Evolutionary conservation across 352 stramenopile species (phyloP).

Genomic region (Pythium volutum): DNA sequence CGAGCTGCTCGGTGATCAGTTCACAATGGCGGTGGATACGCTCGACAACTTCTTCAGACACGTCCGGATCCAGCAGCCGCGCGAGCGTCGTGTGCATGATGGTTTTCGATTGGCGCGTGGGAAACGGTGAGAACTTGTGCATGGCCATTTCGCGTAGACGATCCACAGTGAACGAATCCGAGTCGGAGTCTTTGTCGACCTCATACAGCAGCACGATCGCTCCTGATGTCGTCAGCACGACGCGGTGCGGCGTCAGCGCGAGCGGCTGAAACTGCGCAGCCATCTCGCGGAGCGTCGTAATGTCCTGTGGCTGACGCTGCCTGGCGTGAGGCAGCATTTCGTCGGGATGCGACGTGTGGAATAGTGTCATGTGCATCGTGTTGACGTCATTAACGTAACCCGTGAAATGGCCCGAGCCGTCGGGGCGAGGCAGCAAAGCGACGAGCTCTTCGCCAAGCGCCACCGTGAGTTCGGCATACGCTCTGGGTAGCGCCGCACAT

Average conservation of each 20-base stretch:
- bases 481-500: slow-evolving; percentile 36
- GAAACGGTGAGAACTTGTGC: slow-evolving; percentile 39
- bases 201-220: slow-evolving; percentile 71
- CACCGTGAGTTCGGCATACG: slow-evolving; percentile 38
- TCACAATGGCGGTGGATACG: slow-evolving; percentile 46
- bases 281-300: slow-evolving; percentile 41
- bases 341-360: slow-evolving; percentile 72
- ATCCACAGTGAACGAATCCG: slow-evolving; percentile 53
- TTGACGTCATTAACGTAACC: slow-evolving; percentile 61
- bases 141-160: slow-evolving; percentile 44
- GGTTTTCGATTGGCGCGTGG: slow-evolving; percentile 38
- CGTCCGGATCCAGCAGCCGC: slow-evolving; percentile 46
- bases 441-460: slow-evolving; percentile 42
- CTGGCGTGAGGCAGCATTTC: slow-evolving; percentile 45
- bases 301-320: slow-evolving; percentile 35
- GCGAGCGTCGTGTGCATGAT: slow-evolving; percentile 76
- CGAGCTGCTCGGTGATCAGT: slow-evolving; percentile 42
- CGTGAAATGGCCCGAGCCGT: slow-evolving; percentile 30
- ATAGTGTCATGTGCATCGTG: slow-evolving; percentile 78
- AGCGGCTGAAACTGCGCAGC: slow-evolving; percentile 41
- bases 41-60: slow-evolving; percentile 32
- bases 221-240: slow-evolving; percentile 57
- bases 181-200: slow-evolving; percentile 33
- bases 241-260: slow-evolving; percentile 39
- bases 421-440: slow-evolving; percentile 36